Conservation (phyloP, 108 stramenopile species). For the Aurantiochytrium sp. region DNA sequence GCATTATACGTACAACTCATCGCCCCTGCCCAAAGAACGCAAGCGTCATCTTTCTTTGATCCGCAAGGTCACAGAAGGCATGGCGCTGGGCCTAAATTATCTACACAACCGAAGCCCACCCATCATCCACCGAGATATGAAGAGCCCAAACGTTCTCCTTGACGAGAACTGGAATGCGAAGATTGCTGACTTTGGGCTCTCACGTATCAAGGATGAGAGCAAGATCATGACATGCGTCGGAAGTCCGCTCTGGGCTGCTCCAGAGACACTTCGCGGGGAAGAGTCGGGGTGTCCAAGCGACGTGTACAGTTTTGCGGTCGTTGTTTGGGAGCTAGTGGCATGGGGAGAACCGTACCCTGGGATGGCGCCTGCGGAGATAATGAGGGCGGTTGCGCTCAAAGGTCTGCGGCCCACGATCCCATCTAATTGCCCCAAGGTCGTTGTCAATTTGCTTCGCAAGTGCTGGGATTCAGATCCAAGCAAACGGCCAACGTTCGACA, state of each 20-base stretch:
- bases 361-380: conserved; percentile 15
- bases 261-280: background rate
- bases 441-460: background rate
- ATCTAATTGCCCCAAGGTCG: background rate
- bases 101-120: conserved; percentile 40
- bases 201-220: conserved; percentile 37
- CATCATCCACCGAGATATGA: conserved; percentile 57
- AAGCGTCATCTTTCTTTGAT: background rate
- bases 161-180: conserved; percentile 66
- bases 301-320: conserved; percentile 40
- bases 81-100: conserved; percentile 38
- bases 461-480: background rate
- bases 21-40: background rate
- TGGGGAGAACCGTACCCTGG: conserved; percentile 32
- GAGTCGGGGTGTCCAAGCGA: background rate
- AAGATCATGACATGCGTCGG: conserved; percentile 44
- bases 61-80: conserved; percentile 18
- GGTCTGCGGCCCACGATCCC: background rate
- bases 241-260: conserved; percentile 19
- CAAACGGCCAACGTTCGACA: background rate
- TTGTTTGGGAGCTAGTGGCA: conserved; percentile 40
- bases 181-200: conserved; percentile 81
- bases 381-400: background rate
- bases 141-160: conserved; percentile 81
- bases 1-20: background rate